These are phyloP conservation scores for Dothistroma pini DNA, from an alignment of 2,329 filamentous ascomycete genomes.

Conservation along the genomic window DNA sequence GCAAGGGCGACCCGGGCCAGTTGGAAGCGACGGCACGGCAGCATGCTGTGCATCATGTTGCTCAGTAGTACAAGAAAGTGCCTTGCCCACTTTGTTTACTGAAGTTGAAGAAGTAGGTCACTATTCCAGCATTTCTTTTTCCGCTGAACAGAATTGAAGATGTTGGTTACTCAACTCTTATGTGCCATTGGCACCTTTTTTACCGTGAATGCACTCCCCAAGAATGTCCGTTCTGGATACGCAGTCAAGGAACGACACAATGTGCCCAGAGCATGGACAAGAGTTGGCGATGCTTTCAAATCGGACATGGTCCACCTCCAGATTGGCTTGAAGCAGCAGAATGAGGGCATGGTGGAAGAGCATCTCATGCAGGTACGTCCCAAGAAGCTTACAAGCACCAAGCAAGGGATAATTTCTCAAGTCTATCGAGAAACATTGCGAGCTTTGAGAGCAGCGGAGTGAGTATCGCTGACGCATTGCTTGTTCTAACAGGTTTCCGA, in stretches of 20 bases:
- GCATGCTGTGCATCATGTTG: background rate
- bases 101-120: background rate
- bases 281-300: conserved; percentile 46
- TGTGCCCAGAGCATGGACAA: conserved; percentile 51
- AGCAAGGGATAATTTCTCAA: too few species aligned
- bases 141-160: background rate
- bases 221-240: conserved; percentile 36
- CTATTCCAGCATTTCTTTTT: background rate
- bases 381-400: background rate
- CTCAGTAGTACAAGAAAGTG: background rate
- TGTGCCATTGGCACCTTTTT: conserved; percentile 20
- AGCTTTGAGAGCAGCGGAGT: background rate
- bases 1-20: background rate
- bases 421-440: too few species aligned
- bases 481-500: conserved; percentile 43
- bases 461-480: background rate
- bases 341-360: conserved; percentile 53
- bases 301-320: conserved; percentile 52
- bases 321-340: conserved; percentile 57
- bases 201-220: conserved; percentile 15
- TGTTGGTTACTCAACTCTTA: conserved; percentile 10
- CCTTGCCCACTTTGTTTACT: background rate
- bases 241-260: conserved; percentile 55
- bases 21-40: background rate
- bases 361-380: conserved; percentile 47